Conservation (phyloP, 2,329 filamentous ascomycete genomes). For the Sporothrix brunneoviolacea region DNA sequence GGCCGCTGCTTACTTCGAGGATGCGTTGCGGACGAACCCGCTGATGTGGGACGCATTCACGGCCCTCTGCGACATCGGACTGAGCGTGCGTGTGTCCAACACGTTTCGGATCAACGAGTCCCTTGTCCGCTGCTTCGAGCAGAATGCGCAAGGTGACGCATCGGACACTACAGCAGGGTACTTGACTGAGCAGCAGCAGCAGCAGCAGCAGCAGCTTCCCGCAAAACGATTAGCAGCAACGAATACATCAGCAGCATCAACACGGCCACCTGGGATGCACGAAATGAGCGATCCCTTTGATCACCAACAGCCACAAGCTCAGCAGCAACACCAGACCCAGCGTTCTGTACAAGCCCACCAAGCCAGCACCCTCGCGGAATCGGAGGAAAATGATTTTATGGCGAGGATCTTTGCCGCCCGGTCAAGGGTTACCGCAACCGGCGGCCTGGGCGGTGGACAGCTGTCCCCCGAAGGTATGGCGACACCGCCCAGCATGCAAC, state of each 20-base stretch:
- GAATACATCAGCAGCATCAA: conserved; percentile 34
- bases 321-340: neutral
- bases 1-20: conserved; percentile 80
- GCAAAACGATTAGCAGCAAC: conserved; percentile 19
- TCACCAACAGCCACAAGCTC: conserved; percentile 24
- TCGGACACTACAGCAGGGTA: conserved; percentile 26
- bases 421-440: conserved; percentile 36
- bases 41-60: conserved; percentile 98
- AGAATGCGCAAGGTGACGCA: conserved; percentile 25
- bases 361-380: conserved; percentile 22
- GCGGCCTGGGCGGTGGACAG: conserved; percentile 32
- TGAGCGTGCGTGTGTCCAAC: conserved; percentile 72
- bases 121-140: conserved; percentile 42
- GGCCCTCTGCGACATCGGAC: conserved; percentile 79
- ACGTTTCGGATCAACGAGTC: conserved; percentile 70
- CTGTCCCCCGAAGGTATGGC: conserved; percentile 48
- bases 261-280: conserved; percentile 23
- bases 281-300: conserved; percentile 47
- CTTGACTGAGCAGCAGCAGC: conserved; percentile 27
- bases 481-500: conserved; percentile 47
- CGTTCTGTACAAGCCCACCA: neutral
- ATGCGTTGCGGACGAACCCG: conserved; percentile 81
- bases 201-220: conserved; percentile 22
- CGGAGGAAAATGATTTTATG: conserved; percentile 49
- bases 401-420: conserved; percentile 48